These are phyloP conservation scores for Bolboschoenoplectus hybrid DNA, from an alignment of 202 grass and related monocot genomes.

Conservation along the genomic window DNA sequence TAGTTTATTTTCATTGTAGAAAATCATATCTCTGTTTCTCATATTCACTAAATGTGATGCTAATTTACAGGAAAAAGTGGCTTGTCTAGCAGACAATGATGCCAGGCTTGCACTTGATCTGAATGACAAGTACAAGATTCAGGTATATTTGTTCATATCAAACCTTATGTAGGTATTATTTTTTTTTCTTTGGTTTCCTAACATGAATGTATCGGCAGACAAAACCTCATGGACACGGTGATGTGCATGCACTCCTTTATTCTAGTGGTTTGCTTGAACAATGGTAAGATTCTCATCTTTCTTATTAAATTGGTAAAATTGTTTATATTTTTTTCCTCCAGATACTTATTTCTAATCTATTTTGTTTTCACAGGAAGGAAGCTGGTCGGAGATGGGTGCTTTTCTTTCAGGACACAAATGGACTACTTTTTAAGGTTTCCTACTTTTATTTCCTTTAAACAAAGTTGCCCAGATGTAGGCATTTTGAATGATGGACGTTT, in stretches of 20 bases:
- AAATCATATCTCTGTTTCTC: conserved; percentile 10
- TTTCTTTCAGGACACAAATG: conserved; percentile 99
- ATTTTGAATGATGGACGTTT: conserved; percentile 2
- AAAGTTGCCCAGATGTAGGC: conserved; percentile 9
- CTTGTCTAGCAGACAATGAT: conserved; percentile 86
- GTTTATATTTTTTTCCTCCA: conserved; percentile 22
- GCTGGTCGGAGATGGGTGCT: conserved; percentile 75
- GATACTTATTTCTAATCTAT: conserved; percentile 18
- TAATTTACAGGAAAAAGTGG: conserved; percentile 84
- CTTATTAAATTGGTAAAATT: background rate
- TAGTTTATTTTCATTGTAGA: background rate
- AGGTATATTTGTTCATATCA: conserved; percentile 50
- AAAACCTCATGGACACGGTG: conserved; percentile 98
- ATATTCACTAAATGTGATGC: conserved; percentile 28
- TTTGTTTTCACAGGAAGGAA: conserved; percentile 63
- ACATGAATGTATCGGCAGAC: conserved; percentile 62
- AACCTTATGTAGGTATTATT: conserved; percentile 18
- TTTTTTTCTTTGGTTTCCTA: conserved; percentile 37
- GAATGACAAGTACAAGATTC: conserved; percentile 91
- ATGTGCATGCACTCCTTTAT: conserved; percentile 96
- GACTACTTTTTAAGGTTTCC: conserved; percentile 91
- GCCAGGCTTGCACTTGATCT: conserved; percentile 88
- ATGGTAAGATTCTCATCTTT: conserved; percentile 58
- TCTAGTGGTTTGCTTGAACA: conserved; percentile 82
- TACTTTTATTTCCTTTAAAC: conserved; percentile 27